Evolutionary conservation across 805 yeast species (phyloP).

Genomic region (Sungouiella blattae): DNA sequence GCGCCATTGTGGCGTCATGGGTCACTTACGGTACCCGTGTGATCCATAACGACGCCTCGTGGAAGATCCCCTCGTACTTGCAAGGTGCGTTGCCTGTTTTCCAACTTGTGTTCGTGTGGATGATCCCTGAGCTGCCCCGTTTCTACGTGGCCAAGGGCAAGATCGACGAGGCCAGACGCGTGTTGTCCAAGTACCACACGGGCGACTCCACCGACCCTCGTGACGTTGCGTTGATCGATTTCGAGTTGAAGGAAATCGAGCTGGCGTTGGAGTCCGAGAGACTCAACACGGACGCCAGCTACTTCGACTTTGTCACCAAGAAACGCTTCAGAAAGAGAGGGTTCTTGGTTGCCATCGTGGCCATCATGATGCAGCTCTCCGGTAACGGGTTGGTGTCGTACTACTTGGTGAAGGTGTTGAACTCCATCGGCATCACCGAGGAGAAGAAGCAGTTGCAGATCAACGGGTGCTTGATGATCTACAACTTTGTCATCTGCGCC

Average conservation of each 20-base stretch:
- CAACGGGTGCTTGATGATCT: constrained; percentile 41
- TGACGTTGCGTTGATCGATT: constrained; percentile 15
- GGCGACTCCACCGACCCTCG: constrained; percentile 30
- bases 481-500: constrained; percentile 30
- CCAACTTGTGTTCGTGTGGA: constrained; percentile 24
- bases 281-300: constrained; percentile 27
- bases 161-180: constrained; percentile 38
- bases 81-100: constrained; percentile 48
- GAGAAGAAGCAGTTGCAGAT: constrained; percentile 37
- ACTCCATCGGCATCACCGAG: constrained; percentile 52
- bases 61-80: constrained; percentile 54
- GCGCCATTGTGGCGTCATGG: constrained; percentile 54
- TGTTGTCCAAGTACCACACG: constrained; percentile 40
- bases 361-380: constrained; percentile 41
- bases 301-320: constrained; percentile 36
- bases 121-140: constrained; percentile 51
- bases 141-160: constrained; percentile 39
- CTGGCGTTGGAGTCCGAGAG: constrained; percentile 37
- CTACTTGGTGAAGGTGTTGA: constrained; percentile 48
- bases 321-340: constrained; percentile 42
- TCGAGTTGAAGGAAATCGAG: constrained; percentile 23
- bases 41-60: constrained; percentile 25
- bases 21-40: constrained; percentile 45
- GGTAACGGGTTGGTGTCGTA: constrained; percentile 54
- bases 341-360: constrained; percentile 28